Base-by-base conservation (phyloP, 805 yeast genomes). In the Kluyveromyces starmeri region DNA sequence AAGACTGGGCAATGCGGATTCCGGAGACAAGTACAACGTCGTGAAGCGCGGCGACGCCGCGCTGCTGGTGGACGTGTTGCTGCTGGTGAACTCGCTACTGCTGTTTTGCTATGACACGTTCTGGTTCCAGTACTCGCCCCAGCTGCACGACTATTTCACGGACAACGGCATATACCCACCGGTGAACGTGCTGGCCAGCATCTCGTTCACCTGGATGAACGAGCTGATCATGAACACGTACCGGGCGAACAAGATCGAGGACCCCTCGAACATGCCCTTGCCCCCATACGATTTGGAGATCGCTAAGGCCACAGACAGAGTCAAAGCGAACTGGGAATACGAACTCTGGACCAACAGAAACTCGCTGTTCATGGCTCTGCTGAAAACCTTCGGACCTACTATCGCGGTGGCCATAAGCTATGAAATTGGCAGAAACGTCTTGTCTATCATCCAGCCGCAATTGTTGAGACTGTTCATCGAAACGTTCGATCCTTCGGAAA, bases 391-490 rank as follows among this genome's bases (percentile, higher is more conserved):
- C 46, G 68, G 70, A 4, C 30, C 35, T 5, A 55, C 64, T 2
- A 56, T 65, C 14, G 28, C 60, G 3, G 13, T 55, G 15, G 64
- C 70, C 2, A 46, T 59, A 10, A 23, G 51, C 2, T 57, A 57
- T 30, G 70, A 68, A 41, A 50, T 67, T 41, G 39, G 51, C 8
- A 66, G 63, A 34, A 65, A 65, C 31, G 20, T 62, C 5, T 42
- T 63, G 5, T 51, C 61, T 5, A 70, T 70, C 38, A 51, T 67
- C 20, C 75, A 74, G 46, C 83, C 83, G 0, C 79, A 71, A 47
- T 52, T 77, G n/a, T 57, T 77, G 33, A 62, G 71, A 35, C 37
- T 59, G 2, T 62, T 77, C 39, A 72, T 77, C 37, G 40, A 47
- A 27, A 71, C 62, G 36, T 73, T 76, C 48, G 53, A 58, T 24